Base-by-base conservation (phyloP, 1,284 basidiomycete species). In the Ganoderma lucidum region DNA sequence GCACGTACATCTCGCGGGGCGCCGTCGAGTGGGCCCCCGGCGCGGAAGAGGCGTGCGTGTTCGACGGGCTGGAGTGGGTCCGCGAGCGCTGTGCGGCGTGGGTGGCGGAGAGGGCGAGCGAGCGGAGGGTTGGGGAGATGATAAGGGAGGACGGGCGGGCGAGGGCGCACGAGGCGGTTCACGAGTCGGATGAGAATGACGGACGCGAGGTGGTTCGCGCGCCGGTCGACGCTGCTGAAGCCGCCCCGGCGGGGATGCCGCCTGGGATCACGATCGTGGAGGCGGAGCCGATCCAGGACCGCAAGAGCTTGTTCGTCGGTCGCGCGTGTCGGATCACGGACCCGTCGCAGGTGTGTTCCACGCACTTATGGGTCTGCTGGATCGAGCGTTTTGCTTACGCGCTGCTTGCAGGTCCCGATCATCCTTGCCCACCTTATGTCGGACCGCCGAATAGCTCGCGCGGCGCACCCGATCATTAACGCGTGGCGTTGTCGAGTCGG, bases 401-500 rank as follows among this genome's bases (percentile, higher is more conserved):
- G 39, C 14, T 0, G 23, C 14, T 61, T 12, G 37, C 69, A 95
- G 92, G 91, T 95, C 15, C 90, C 93, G 14, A 73, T 89, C 2
- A 87, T 97, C 48, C 81, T 97, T 23, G 84, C 89, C 5, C 85
- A 93, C 76, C 80, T 97, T 28, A 85, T 94, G 83, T 85, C 88
- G 6, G 95, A 97, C 78, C 82, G 89, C 65, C 86, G 88, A 58
- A 90, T 93, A 78, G 83, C 92, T 39, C 86, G 93, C 32, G 96
- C 96, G 0, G 90, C 95, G 0, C 95, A 97, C 82, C 96, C 96
- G 5, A 87, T 93, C 45, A 97, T 97, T 64, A 93, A 96, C 75
- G 95, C 96, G 44, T 97, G 93, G 93, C 84, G 92, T 71, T 94
- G 93, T 82, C 87, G 88, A 75, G 85, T 90, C 2, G 89, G 90